phyloP scores from a whole-genome alignment of 2,329 filamentous ascomycete genomes.

The Epichloe elymi region DNA sequence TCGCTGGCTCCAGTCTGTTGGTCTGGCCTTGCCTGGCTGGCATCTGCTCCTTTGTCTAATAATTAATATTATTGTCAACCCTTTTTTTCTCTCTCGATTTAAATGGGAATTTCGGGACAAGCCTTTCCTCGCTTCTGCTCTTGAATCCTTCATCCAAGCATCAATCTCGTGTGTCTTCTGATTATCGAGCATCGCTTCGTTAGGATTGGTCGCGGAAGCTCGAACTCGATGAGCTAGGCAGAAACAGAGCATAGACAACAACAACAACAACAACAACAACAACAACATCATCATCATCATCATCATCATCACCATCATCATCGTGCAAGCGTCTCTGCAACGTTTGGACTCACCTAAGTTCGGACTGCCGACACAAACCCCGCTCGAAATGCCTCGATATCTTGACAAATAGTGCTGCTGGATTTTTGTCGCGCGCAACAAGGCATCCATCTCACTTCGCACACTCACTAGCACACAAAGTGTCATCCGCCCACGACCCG shows the following conservation, averaged over 20 bases:
- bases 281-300: background rate
- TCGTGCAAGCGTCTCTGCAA: background rate
- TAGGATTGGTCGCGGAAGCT: no score
- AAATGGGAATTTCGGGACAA: no score
- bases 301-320: background rate
- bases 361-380: background rate
- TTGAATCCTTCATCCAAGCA: no score
- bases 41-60: no score
- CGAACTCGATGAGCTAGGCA: no score
- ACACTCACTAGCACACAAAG: background rate
- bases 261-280: background rate
- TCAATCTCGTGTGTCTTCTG: no score
- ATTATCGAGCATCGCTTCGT: no score
- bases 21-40: background rate
- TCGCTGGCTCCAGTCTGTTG: background rate
- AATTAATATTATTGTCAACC: no score
- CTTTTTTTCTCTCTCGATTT: no score
- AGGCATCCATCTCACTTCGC: background rate
- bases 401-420: background rate
- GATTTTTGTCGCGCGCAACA: background rate
- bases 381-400: conserved; percentile 2
- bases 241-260: background rate
- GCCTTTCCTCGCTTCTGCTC: no score
- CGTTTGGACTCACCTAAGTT: background rate
- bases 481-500: background rate